phyloP scores from a whole-genome alignment of 2,329 filamentous ascomycete species.

The Ceratocystis alfenasii region DNA sequence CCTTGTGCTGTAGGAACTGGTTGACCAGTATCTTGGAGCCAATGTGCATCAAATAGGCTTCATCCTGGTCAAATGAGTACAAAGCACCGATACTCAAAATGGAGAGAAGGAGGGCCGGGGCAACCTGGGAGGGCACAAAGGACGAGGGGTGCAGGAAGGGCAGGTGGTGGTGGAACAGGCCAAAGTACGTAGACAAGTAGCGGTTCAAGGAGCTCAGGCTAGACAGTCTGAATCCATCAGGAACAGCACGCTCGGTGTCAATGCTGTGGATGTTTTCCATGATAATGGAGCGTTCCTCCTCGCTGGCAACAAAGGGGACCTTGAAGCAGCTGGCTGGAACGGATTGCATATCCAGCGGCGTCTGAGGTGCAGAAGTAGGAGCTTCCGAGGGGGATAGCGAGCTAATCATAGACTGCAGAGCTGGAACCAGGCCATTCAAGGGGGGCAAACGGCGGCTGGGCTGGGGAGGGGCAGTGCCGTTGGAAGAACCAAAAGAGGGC shows the following conservation, averaged over 20 bases:
- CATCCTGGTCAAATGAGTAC: conserved; percentile 93
- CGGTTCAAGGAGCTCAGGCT: conserved; percentile 71
- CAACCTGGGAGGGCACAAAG: conserved; percentile 68
- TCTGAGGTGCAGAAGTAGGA: conserved; percentile 34
- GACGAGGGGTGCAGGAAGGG: conserved; percentile 90
- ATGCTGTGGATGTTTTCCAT: conserved; percentile 73
- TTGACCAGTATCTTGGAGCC: conserved; percentile 95
- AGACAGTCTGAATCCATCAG: conserved; percentile 82
- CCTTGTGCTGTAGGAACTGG: conserved; percentile 94
- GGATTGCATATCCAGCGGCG: conserved; percentile 24
- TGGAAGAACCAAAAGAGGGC: conserved; percentile 48
- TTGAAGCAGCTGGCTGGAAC: conserved; percentile 34
- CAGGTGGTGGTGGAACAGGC: conserved; percentile 89
- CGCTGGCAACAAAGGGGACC: conserved; percentile 68
- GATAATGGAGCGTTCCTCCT: conserved; percentile 75
- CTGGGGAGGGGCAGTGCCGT: conserved; percentile 44
- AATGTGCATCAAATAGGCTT: conserved; percentile 94
- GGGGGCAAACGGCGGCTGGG: conserved; percentile 50
- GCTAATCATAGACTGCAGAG: conserved; percentile 59
- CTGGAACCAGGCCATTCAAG: conserved; percentile 49
- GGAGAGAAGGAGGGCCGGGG: conserved; percentile 73
- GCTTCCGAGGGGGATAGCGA: conserved; percentile 49
- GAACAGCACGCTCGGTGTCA: conserved; percentile 70
- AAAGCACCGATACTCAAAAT: conserved; percentile 90
- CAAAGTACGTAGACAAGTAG: conserved; percentile 92